Evolutionary conservation across 2,329 filamentous ascomycete species (phyloP).

Genomic region (Xylariaceae sp.): DNA sequence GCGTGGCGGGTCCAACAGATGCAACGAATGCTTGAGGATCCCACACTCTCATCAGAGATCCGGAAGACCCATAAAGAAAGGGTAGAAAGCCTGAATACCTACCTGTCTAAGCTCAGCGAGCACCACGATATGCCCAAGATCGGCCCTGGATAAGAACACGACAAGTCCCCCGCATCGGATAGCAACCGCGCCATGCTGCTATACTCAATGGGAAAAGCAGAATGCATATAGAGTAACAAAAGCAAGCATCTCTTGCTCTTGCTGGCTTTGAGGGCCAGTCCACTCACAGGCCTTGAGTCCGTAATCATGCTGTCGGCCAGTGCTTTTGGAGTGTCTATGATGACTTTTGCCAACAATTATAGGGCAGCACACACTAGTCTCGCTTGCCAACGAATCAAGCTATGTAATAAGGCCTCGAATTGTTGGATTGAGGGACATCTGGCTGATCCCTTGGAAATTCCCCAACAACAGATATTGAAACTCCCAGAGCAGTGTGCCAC

Average conservation of each 20-base stretch:
- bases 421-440: background rate
- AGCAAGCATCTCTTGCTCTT: too few species aligned
- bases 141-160: slow-evolving; percentile 45
- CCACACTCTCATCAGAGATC: slow-evolving; percentile 60
- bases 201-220: too few species aligned
- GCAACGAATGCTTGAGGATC: slow-evolving; percentile 66
- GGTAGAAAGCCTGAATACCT: slow-evolving; percentile 92
- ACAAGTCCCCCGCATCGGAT: background rate
- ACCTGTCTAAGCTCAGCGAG: slow-evolving; percentile 85
- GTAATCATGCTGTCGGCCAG: background rate
- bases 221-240: too few species aligned
- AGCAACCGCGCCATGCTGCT: background rate
- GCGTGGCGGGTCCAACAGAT: slow-evolving; percentile 47
- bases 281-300: background rate
- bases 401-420: background rate
- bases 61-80: slow-evolving; percentile 96
- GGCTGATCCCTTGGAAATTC: background rate
- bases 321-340: background rate
- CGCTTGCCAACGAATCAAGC: background rate
- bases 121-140: slow-evolving; percentile 92
- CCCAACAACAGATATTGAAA: background rate
- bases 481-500: background rate
- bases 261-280: too few species aligned
- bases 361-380: background rate
- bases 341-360: slow-evolving; percentile 1